Evolutionary conservation across 306 rosid genomes (phyloP), one percentile per base, ranked within the genome.

Genomic region (Lathyrus sativus): DNA sequence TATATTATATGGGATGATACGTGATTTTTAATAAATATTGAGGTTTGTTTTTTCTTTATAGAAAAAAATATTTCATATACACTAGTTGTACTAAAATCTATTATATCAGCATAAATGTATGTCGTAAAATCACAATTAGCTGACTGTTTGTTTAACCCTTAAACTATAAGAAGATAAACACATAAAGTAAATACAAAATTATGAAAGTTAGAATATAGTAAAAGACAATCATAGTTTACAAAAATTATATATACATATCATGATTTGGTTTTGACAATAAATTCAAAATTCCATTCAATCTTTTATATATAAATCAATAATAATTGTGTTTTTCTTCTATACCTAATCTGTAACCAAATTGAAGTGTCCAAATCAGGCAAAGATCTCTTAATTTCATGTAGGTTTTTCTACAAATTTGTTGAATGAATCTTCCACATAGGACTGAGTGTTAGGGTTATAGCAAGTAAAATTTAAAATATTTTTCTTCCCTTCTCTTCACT

Each of bases 401-500:
- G 54, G 11, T 76, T 75, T 80, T 55, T 13, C 38, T 12, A 31
- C 41, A 28, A 51, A 4, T 49, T 76, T 76, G 35, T 43, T 28
- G n/a, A 35, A 38, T 48, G 76, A 38, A 42, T 15, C 29, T 14
- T 66, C 45, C 10, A 28, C 41, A 33, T 13, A 0, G 22, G 60
- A 62, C 3, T 50, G 37, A 41, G 8, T 15, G 55, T 26, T 62
- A 33, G 58, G 38, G 42, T 55, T 70, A 31, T 74, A 65, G 35
- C 71, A 72, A 62, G 50, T 61, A 3, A 63, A 55, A 38, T 37
- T 72, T 5, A 65, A 53, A 65, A 66, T 28, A n/a, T 78, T 79
- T 65, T 7, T 80, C 29, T 12, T 74, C 13, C 81, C 80, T 14
- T 9, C 78, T 14, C 8, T 70, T 44, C 44, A 11, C 42, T 18